Percentiles rank a stretch among this genome's conserved stretches.
These are phyloP conservation scores for Meyerozyma sp. DNA, from an alignment of 1,139 yeast species.

Conservation along the genomic window DNA sequence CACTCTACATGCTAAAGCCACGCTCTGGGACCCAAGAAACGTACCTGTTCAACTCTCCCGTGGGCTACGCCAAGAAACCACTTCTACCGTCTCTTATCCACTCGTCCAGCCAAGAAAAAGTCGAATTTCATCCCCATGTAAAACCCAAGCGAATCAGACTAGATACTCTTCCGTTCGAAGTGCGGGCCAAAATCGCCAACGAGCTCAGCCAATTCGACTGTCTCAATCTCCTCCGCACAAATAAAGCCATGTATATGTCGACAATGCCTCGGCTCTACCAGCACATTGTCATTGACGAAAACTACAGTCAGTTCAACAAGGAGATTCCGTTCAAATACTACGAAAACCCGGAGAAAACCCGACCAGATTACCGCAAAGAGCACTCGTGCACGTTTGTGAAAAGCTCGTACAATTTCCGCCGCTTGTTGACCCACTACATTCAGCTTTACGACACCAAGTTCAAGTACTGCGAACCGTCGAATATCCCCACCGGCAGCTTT, in stretches of 20 bases:
- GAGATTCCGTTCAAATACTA: slow-evolving; percentile 17
- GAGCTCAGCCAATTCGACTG: slow-evolving; percentile 39
- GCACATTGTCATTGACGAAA: slow-evolving; percentile 33
- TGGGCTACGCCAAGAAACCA: slow-evolving; percentile 24
- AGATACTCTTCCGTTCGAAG: slow-evolving; percentile 34
- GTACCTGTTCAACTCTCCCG: slow-evolving; percentile 11
- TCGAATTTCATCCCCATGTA: background rate
- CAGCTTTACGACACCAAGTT: slow-evolving; percentile 1
- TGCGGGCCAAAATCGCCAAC: slow-evolving; percentile 25
- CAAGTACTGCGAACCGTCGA: background rate
- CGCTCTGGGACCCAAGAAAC: background rate
- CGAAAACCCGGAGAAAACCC: slow-evolving; percentile 3
- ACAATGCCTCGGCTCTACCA: slow-evolving; percentile 32
- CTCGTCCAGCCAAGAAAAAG: background rate
- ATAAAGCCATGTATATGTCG: slow-evolving; percentile 22
- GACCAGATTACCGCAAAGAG: slow-evolving; percentile 5
- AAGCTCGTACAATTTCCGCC: slow-evolving; percentile 28
- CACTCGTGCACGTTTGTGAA: slow-evolving; percentile 27
- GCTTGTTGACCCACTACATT: slow-evolving; percentile 18
- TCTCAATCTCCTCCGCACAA: slow-evolving; percentile 27
- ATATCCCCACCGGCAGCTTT: slow-evolving; percentile 1
- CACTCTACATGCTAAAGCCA: background rate
- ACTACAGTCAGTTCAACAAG: slow-evolving; percentile 30
- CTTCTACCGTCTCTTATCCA: slow-evolving; percentile 1
- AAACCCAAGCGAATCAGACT: slow-evolving; percentile 7